Base-by-base conservation (phyloP, 148 eudicot genomes). In the Gaultheria prostrata region DNA sequence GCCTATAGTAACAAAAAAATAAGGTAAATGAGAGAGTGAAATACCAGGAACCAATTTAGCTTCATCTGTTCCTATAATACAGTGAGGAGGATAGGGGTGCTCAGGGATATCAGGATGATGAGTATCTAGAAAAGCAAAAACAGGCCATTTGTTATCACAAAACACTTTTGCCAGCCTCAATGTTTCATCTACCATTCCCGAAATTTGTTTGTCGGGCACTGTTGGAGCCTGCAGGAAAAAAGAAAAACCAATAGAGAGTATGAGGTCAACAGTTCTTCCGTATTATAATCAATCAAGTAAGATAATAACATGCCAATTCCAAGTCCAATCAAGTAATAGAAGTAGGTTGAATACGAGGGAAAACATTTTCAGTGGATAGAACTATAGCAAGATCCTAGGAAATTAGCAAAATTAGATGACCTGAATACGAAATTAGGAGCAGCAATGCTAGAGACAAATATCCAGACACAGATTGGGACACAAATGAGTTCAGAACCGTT, bases 11-110 rank as follows among this genome's bases (percentile, higher is more conserved):
- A 39, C 43, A 39, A 39, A 39, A 39, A 24, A 79, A 18, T 30
- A 35, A 45, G n/a, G 53, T 7, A 77, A 32, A 57, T 1, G 4
- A 13, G 61, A 9, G 80, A 67, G 45, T 10, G 33, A 70, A 80
- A 18, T 87, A 94, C 99, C 93, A 83, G 98, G 97, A 86, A 96
- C 99, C 81, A 96, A 84, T 86, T 87, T 87, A 17, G 97, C 82
- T 88, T 96, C 98, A 65, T 89, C 90, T 57, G 99, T 88, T 82
- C 99, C 99, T 49, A 82, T 83, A 24, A 96, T 87, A 84, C 99
- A 96, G 83, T 96, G 99, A 84, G 98, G 98, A 86, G 97, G 98
- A 91, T 91, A 93, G 21, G 99, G 99, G 69, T 83, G 99, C 84
- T 96, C 99, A 21, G 99, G 99, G 76, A 92, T 50, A 87, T 92